These are phyloP conservation scores for Mariannaea sp. DNA, from an alignment of 2,329 filamentous ascomycete species.

Conservation along the genomic window DNA sequence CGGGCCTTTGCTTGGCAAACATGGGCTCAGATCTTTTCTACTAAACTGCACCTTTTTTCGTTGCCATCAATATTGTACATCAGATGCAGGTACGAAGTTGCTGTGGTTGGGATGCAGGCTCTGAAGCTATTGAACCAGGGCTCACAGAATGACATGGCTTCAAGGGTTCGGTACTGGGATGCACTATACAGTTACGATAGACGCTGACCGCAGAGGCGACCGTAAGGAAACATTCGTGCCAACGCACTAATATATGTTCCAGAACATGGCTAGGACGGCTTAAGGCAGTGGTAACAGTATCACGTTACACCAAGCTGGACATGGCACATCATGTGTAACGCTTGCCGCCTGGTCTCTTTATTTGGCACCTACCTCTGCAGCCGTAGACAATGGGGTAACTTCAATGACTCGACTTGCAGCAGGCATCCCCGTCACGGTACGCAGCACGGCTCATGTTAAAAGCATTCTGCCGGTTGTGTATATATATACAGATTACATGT, in stretches of 20 bases:
- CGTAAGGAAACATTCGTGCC: background rate
- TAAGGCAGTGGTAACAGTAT: background rate
- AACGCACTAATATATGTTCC: background rate
- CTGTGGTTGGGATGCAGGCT: background rate
- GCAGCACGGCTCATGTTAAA: too few relatives aligned
- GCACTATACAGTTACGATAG: background rate
- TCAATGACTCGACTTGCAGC: background rate
- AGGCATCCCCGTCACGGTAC: too few relatives aligned
- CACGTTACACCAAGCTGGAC: conserved; percentile 4
- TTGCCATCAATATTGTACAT: background rate
- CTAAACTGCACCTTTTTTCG: too few relatives aligned
- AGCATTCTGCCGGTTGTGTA: too few relatives aligned
- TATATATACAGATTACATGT: too few relatives aligned
- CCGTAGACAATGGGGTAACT: background rate
- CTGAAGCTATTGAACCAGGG: background rate
- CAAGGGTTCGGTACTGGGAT: background rate
- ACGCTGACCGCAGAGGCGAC: background rate
- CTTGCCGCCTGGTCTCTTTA: background rate
- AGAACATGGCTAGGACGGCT: background rate
- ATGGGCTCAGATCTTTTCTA: too few relatives aligned
- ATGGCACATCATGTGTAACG: conserved; percentile 5
- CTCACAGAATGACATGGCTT: background rate
- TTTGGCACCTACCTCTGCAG: background rate
- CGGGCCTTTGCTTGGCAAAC: too few relatives aligned
- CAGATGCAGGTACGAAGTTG: background rate